phyloP scores from a whole-genome alignment of 345 rosid species.

The Murraya paniculata region DNA sequence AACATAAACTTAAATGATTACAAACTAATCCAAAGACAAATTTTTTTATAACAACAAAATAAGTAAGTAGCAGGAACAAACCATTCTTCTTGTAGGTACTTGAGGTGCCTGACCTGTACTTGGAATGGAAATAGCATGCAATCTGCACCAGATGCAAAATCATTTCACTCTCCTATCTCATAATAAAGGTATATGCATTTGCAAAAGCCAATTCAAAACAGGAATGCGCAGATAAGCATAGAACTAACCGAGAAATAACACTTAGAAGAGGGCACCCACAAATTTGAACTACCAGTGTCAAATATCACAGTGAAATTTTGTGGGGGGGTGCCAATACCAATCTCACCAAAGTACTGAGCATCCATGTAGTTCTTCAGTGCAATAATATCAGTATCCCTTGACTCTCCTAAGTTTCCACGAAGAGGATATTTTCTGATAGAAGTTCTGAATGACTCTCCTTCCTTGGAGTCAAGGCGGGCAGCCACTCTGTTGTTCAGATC shows the following conservation, averaged over 20 bases:
- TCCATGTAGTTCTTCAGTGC: conserved; percentile 78
- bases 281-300: conserved; percentile 93
- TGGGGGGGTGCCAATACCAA: conserved; percentile 81
- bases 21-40: background rate
- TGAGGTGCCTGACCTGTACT: conserved; percentile 68
- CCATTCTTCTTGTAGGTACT: conserved; percentile 77
- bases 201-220: background rate
- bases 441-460: conserved; percentile 42
- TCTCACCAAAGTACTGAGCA: conserved; percentile 95
- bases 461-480: conserved; percentile 49
- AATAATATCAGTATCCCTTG: conserved; percentile 65
- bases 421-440: conserved; percentile 39
- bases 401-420: conserved; percentile 36
- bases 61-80: conserved; percentile 24
- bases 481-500: conserved; percentile 53
- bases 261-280: conserved; percentile 93
- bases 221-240: background rate
- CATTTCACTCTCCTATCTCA: background rate
- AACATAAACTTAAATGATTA: background rate
- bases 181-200: background rate
- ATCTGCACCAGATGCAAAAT: conserved; percentile 34
- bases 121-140: conserved; percentile 73
- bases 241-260: conserved; percentile 80
- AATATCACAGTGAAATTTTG: conserved; percentile 91
- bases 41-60: background rate